Conservation (phyloP, 176 grass and related monocot species). For the Otatea glauca region DNA sequence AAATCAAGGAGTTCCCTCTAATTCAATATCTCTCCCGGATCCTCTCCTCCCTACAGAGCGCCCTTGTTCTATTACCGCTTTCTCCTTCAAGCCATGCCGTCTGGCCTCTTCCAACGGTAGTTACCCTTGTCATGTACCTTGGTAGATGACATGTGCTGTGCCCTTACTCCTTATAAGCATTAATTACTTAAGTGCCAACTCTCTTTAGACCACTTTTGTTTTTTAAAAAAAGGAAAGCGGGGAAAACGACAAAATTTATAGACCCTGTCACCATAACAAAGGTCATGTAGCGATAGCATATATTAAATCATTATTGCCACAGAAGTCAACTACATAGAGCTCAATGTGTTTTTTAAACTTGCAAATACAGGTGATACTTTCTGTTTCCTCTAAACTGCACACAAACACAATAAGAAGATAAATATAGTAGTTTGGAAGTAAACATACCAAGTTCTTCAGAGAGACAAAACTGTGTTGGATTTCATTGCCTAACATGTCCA, state of each 20-base stretch:
- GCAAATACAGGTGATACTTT: not conserved
- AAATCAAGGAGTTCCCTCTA: no score
- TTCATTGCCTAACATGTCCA: conserved; percentile 75
- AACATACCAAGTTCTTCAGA: conserved; percentile 77
- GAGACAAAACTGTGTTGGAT: conserved; percentile 71
- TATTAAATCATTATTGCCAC: no score
- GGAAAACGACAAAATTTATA: conserved; percentile 15
- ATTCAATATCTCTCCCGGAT: no score
- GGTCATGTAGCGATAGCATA: not conserved
- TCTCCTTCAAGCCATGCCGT: no score
- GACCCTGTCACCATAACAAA: no score
- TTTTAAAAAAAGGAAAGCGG: not conserved
- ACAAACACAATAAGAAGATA: conserved; percentile 10
- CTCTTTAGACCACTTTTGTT: not conserved
- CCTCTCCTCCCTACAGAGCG: no score
- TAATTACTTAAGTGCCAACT: conserved; percentile 3
- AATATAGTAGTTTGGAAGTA: conserved; percentile 24
- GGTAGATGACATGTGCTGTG: not conserved
- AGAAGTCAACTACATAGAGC: no score
- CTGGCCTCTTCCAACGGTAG: no score
- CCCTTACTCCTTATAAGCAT: not conserved
- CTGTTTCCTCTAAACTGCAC: not conserved
- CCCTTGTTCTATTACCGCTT: no score
- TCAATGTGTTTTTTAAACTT: no score
- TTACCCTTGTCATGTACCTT: no score